Base-by-base conservation (phyloP, 495 filamentous ascomycete genomes). In the Aspergillus indologenus region DNA sequence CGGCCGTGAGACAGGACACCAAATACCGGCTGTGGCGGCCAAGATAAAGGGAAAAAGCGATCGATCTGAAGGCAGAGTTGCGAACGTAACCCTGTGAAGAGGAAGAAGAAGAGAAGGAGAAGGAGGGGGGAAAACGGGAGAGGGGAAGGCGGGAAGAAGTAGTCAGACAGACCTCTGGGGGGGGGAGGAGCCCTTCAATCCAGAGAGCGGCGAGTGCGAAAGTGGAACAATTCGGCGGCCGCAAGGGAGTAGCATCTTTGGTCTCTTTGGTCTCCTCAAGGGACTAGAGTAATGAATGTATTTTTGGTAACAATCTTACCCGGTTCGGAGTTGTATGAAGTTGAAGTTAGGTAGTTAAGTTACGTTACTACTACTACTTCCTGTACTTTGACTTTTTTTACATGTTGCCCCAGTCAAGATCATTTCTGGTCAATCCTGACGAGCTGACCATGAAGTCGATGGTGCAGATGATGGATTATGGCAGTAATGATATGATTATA, bases 1-100 rank as follows among this genome's bases (percentile, higher is more conserved):
- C 77, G 75, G 77, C 71, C 77, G 75, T 77, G 70, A 80, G 75
- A 80, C 76, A 79, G 77, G 77, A 79, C 77, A 80, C 76, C 77
- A 78, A 77, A 71, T 71, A 78, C 73, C 76, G 77, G 76, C 76
- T 78, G 75, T 79, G 77, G 77, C 76, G 77, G 75, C 77, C 76
- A 80, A 75, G 69, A 75, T 61, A 73, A 54, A 56, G 60, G 58
- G 53, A 53, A 59, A 70, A 72, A 68, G 65, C 73, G 72, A 70
- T 75, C 73, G 68, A 75, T 71, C 59, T 67, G 51, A 60, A 64
- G 59, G 68, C 65, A 67, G 63, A 68, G 63, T 63, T 62, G 61
- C 57, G 34, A 51, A 14, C 15, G 49, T 56, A 64, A 67, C 66
- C 64, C 66, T 71, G 65, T 62, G 60, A 57, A 48, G 51, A 44